Conservation (phyloP, 164 flowering plant genomes). For the Stephania japonica region DNA sequence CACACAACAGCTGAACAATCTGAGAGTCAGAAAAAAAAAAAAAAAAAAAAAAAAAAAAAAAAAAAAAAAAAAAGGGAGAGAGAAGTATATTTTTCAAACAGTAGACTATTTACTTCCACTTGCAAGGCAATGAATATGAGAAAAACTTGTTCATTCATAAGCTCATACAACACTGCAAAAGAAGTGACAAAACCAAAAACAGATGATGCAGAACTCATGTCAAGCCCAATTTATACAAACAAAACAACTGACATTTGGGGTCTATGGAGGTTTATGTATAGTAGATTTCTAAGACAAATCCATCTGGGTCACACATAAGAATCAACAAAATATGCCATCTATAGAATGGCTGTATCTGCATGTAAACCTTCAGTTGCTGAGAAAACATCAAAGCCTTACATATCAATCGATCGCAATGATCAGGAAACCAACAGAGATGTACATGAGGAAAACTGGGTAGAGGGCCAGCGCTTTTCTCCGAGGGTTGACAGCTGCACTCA, state of each 20-base stretch:
- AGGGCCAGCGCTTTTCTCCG: conserved; percentile 96
- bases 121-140: neutral
- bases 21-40: too few species aligned
- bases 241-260: conserved; percentile 10
- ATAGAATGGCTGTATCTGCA: conserved; percentile 10
- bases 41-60: too few species aligned
- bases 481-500: conserved; percentile 97
- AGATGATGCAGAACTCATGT: conserved; percentile 1
- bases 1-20: neutral
- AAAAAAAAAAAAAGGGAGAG: neutral
- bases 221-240: conserved; percentile 9
- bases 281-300: conserved; percentile 4
- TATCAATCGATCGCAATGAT: conserved; percentile 79
- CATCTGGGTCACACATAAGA: conserved; percentile 8
- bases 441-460: conserved; percentile 95
- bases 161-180: neutral
- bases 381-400: neutral
- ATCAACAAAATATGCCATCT: conserved; percentile 10
- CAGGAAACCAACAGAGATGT: conserved; percentile 94
- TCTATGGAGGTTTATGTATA: conserved; percentile 8
- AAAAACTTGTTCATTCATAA: neutral
- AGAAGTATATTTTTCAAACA: neutral
- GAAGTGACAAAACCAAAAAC: neutral
- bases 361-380: conserved; percentile 1
- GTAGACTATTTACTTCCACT: neutral